Evolutionary conservation across 2,329 filamentous ascomycete genomes (phyloP), one percentile per base, ranked within the genome.

Genomic region (Zasmidium cellare): DNA sequence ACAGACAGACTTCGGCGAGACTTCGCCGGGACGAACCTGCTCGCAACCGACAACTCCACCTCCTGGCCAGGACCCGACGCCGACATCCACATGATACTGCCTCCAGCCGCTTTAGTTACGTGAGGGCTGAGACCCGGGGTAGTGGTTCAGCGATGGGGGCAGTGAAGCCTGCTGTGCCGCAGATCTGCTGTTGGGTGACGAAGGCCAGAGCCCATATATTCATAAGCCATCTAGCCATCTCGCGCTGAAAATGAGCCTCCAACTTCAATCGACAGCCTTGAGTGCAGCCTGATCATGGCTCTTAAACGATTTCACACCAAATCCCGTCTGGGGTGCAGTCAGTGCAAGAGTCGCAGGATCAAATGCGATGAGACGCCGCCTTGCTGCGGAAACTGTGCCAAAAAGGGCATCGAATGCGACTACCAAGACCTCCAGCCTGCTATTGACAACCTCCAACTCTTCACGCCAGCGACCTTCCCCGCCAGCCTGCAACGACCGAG

Each of bases 281-380:
- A 41, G 5, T n/a, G 35, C 35, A 41, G 35, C 35, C 35, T 41
- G 35, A 41, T 18, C 35, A 41, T 41, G 35, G 35, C 35, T 3
- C 35, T 41, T 14, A 41, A 41, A 41, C 35, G 35, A 41, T 41
- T 41, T n/a, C 67, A 69, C 46, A 67, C 61, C 24, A 69, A 69
- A 54, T 65, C 61, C 23, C 51, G 66, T 12, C 66, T 66, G 25
- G 66, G 67, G 31, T 69, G 67, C 51, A 53, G 56, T 22, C 66
- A 69, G 50, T 69, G 67, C 53, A 69, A 69, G 56, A 63, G 61
- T 47, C 47, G 66, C 14, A 62, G 67, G 24, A 61, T 61, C 12
- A 55, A 66, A 58, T 69, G 67, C 58, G 66, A 69, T 58, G 60
- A 67, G 59, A 59, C 51, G 25, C 60, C 62, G 28, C 65, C 65